Conservation (phyloP, 1,139 yeast species). For the Keqinozyma sinolaborantium region DNA sequence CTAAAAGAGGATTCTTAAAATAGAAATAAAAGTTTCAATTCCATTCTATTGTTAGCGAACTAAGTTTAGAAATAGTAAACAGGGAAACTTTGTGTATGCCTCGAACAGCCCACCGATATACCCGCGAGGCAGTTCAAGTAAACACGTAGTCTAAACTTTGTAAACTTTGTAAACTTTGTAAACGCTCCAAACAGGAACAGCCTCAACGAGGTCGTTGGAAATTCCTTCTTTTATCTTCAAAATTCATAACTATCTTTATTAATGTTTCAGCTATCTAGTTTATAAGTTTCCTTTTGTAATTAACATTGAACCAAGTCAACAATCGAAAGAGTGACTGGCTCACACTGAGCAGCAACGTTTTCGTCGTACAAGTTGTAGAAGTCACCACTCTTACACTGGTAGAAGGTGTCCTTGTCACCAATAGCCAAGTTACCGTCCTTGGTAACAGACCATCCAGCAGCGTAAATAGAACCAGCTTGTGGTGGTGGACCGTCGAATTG, state of each 20-base stretch:
- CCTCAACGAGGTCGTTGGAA: no score
- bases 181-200: no score
- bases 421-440: constrained; percentile 65
- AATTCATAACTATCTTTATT: no score
- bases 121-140: no score
- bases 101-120: no score
- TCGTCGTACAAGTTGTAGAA: constrained; percentile 82
- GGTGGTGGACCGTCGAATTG: constrained; percentile 91
- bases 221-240: no score
- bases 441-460: constrained; percentile 78
- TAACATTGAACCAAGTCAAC: constrained; percentile 65
- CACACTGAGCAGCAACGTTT: constrained; percentile 64
- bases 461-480: constrained; percentile 84
- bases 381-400: constrained; percentile 75
- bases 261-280: no score
- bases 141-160: no score
- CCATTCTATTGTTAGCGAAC: background rate
- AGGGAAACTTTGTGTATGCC: no score
- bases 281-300: no score
- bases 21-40: constrained; percentile 3
- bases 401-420: constrained; percentile 63
- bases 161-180: no score
- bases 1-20: constrained; percentile 10
- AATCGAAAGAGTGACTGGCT: constrained; percentile 57
- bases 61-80: no score